Conservation (phyloP, 225 moss, liverwort and hornwort genomes). For the Anthoceros angustus region DNA sequence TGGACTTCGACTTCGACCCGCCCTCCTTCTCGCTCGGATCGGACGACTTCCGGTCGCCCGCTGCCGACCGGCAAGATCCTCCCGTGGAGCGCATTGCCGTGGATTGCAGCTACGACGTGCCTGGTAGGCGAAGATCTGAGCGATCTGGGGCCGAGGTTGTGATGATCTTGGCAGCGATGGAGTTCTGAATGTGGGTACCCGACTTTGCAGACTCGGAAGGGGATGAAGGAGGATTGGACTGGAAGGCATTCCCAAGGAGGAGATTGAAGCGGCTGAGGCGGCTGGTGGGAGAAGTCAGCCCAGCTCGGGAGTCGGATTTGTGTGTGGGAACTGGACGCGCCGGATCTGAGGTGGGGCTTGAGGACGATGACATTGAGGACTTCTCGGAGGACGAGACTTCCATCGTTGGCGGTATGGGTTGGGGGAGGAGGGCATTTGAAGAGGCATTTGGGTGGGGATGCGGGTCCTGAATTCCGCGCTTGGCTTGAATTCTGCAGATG, state of each 20-base stretch:
- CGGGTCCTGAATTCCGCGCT: too few relatives aligned
- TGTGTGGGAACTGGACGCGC: background rate
- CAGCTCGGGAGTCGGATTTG: too few relatives aligned
- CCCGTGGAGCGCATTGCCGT: background rate
- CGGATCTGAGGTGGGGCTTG: background rate
- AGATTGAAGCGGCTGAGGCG: slow-evolving; percentile 1
- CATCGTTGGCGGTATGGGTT: background rate
- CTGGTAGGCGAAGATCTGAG: background rate
- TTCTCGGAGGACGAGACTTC: background rate
- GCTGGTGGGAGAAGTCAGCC: background rate
- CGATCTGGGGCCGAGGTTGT: too few relatives aligned
- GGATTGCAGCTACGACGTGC: background rate
- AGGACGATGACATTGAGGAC: background rate
- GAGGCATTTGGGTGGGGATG: background rate
- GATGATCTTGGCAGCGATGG: too few relatives aligned
- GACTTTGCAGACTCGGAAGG: too few relatives aligned
- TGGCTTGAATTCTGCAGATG: too few relatives aligned
- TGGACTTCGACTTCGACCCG: background rate
- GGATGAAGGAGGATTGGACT: too few relatives aligned
- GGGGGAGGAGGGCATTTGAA: background rate
- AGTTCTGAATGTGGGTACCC: too few relatives aligned
- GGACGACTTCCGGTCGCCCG: background rate
- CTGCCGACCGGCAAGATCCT: background rate
- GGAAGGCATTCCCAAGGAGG: background rate
- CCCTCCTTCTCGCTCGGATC: background rate